A percentile compares a stretch with the other conserved stretches of the same genome.
Conservation (phyloP, 306 rosid species). For the Acacia melanoxylon region DNA sequence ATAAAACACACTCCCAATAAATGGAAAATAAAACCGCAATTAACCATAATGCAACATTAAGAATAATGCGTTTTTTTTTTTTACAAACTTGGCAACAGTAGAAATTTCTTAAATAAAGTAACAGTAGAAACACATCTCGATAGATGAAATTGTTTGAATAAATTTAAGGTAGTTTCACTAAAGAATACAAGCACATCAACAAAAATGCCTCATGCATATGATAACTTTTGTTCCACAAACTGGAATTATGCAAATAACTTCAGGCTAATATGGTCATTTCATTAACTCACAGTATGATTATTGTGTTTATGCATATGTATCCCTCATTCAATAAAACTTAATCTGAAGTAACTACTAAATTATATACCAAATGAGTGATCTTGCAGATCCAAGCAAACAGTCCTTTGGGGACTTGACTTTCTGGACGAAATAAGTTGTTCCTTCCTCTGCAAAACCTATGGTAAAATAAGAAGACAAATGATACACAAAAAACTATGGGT, state of each 20-base stretch:
- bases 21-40: too few species aligned
- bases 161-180: not conserved
- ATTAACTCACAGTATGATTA: constrained; percentile 11
- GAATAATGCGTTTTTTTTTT: too few species aligned
- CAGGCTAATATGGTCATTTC: not conserved
- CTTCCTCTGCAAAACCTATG: constrained; percentile 53
- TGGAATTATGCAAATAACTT: constrained; percentile 10
- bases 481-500: constrained; percentile 1
- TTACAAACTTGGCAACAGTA: too few species aligned
- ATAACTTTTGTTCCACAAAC: not conserved
- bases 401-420: constrained; percentile 28
- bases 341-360: not conserved
- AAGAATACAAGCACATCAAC: constrained; percentile 9
- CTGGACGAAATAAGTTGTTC: constrained; percentile 40
- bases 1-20: too few species aligned
- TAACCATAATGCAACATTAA: too few species aligned
- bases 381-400: constrained; percentile 38
- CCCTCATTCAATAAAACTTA: constrained; percentile 21
- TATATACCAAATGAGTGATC: constrained; percentile 52
- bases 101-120: too few species aligned
- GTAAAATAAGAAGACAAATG: not conserved
- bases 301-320: not conserved
- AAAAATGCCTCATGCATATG: not conserved
- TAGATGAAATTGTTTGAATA: constrained; percentile 10
- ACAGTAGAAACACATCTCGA: too few species aligned